Base-by-base conservation (phyloP, 2,329 filamentous ascomycete genomes). In the Colletotrichum graminicola region DNA sequence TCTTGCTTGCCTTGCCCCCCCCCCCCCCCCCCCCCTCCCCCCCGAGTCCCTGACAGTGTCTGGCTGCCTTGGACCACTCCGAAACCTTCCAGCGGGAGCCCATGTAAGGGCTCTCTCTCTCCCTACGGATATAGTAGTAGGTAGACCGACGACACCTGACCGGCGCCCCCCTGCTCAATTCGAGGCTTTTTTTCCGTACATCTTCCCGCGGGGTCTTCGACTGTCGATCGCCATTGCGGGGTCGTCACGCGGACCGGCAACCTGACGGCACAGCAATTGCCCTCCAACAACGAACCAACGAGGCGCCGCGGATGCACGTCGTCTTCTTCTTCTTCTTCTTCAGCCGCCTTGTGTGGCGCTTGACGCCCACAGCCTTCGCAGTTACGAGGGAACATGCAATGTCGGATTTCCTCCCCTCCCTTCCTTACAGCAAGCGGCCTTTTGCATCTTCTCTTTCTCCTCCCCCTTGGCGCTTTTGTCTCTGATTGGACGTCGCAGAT, bases 61-160 rank as follows among this genome's bases (percentile, higher is more conserved):
- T 29, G 29, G 2, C 47, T 29, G 23, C 32, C 34, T 26, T 62
- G 21, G n/a, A 36, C 23, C 45, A 32, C 45, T 62, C 54, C 60
- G 16, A 62, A 62, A 51, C 60, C 49, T 62, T 14, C 56, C 52
- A 57, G 36, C 61, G 61, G 49, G 23, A 36, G 43, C 47, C 16
- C 16, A 51, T 45, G 23, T 29, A 47, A 66, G 68, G 68, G 55
- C 64, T 39, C 52, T 4, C 29, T 4, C 29, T 29, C 34, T 67
- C 68, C 68, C 52, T 71, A 51, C n/a, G n/a, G n/a, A n/a, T n/a
- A n/a, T n/a, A n/a, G n/a, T n/a, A n/a, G n/a, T n/a, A n/a, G n/a
- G n/a, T 57, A 62, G 36, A 36, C 32, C n/a, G 55, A 52, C 64
- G n/a, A 49, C 67, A 55, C 57, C 68, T 71, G 68, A 71, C 64